phyloP scores from a whole-genome alignment of 2,329 filamentous ascomycete species.

The Fusarium bulbicola region DNA sequence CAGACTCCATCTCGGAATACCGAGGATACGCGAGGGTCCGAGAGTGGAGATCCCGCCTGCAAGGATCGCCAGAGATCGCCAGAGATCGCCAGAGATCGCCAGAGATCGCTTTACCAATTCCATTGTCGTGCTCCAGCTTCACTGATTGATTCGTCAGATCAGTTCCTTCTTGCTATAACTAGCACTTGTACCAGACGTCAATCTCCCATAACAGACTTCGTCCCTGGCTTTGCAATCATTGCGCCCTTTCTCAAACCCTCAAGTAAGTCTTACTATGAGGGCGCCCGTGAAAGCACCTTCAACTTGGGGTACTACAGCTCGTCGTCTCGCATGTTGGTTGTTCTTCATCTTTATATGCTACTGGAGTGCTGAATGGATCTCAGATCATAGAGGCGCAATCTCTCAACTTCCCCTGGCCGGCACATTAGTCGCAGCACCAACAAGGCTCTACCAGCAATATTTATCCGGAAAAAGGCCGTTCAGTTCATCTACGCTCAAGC shows the following conservation, averaged over 20 bases:
- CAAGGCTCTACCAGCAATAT: not conserved
- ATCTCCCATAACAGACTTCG: not conserved
- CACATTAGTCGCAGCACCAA: not conserved
- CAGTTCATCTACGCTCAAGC: not conserved
- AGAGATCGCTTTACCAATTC: not conserved
- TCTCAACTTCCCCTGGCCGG: not conserved
- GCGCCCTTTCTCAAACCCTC: not conserved
- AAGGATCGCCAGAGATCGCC: not conserved
- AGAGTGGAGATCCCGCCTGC: constrained; percentile 1
- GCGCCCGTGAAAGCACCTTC: not conserved
- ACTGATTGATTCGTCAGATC: not conserved
- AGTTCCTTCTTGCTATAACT: not conserved
- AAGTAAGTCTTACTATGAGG: constrained; percentile 5
- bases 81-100: constrained; percentile 2
- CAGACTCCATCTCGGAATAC: not conserved
- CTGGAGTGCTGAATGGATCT: constrained; percentile 32
- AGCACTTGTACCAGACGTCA: not conserved
- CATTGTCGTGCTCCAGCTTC: not conserved
- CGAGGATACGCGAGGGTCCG: constrained; percentile 11
- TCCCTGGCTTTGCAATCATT: not conserved
- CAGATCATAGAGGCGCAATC: constrained; percentile 18
- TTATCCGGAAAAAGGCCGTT: not conserved
- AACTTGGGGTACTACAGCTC: constrained; percentile 9
- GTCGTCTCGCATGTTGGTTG: constrained; percentile 35
- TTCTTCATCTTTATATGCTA: constrained; percentile 27